phyloP scores from a whole-genome alignment of 73 alveolate species.

The Paraurostyla sp. region DNA sequence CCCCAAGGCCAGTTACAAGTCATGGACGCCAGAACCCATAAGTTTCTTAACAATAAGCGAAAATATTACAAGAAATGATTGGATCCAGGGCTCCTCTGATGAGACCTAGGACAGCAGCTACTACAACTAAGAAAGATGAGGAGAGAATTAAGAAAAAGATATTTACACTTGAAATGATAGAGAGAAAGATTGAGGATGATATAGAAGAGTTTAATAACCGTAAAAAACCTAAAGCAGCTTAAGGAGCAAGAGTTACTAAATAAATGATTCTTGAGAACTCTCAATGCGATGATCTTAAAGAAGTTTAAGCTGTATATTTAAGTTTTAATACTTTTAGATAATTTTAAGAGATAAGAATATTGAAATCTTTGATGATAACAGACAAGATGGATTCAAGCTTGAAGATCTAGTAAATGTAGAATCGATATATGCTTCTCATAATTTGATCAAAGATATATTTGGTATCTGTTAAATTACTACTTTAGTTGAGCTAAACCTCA shows the following conservation, averaged over 20 bases:
- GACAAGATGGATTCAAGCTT: conserved; percentile 50
- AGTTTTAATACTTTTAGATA: conserved; percentile 7
- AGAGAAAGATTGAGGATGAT: conserved; percentile 67
- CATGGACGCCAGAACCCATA: conserved; percentile 45
- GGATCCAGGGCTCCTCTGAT: background rate
- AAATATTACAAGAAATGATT: conserved; percentile 37
- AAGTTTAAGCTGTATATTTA: conserved; percentile 46
- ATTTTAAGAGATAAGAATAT: conserved; percentile 70
- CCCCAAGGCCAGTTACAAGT: conserved; percentile 55
- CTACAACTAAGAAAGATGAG: conserved; percentile 59
- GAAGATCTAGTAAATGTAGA: conserved; percentile 71
- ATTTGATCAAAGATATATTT: conserved; percentile 56
- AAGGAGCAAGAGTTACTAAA: conserved; percentile 52
- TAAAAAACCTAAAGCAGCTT: background rate
- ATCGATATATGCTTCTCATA: conserved; percentile 64
- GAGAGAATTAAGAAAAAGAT: conserved; percentile 63
- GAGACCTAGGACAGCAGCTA: conserved; percentile 65
- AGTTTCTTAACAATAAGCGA: background rate
- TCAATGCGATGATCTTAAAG: conserved; percentile 8
- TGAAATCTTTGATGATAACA: conserved; percentile 59
- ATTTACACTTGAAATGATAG: conserved; percentile 58
- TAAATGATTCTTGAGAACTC: conserved; percentile 33
- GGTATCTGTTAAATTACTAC: conserved; percentile 58
- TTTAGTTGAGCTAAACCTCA: conserved; percentile 69
- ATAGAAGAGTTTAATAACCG: conserved; percentile 49